These are phyloP conservation scores for Fusarium virguliforme DNA, from an alignment of 2,329 filamentous ascomycete genomes.

Conservation along the genomic window DNA sequence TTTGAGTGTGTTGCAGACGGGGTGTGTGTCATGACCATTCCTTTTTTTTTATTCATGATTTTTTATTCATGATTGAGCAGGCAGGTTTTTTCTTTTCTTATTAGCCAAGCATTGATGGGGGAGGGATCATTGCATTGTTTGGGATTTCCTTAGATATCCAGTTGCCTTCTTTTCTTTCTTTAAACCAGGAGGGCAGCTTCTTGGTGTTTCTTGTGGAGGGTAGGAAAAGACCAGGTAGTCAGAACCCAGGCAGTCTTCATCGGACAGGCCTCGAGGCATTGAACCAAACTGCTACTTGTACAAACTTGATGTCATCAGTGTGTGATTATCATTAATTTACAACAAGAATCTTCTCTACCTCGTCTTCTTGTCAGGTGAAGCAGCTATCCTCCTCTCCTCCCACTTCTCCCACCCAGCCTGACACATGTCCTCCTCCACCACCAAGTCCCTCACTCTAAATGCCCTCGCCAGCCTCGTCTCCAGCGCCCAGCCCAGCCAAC, in stretches of 20 bases:
- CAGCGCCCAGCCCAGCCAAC: slow-evolving; percentile 81
- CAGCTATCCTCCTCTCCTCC: slow-evolving; percentile 70
- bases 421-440: slow-evolving; percentile 88
- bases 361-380: slow-evolving; percentile 51
- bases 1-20: neutral
- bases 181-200: slow-evolving; percentile 1
- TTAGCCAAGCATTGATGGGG: neutral
- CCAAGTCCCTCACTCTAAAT: slow-evolving; percentile 84
- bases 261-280: slow-evolving; percentile 3
- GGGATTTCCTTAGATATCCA: slow-evolving; percentile 12
- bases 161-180: slow-evolving; percentile 11
- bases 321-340: neutral
- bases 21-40: slow-evolving; percentile 29
- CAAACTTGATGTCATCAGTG: neutral
- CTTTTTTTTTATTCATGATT: slow-evolving; percentile 10
- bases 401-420: slow-evolving; percentile 96
- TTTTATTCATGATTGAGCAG: slow-evolving; percentile 31
- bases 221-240: slow-evolving; percentile 10
- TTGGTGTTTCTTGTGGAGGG: slow-evolving; percentile 1
- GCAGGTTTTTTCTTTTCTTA: neutral
- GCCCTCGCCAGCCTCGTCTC: slow-evolving; percentile 75
- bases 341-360: slow-evolving; percentile 47
- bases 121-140: neutral
- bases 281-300: slow-evolving; percentile 4
- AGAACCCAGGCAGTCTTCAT: slow-evolving; percentile 1